These are phyloP conservation scores for Apiospora pterosperma DNA, from an alignment of 2,329 filamentous ascomycete genomes.

Conservation along the genomic window DNA sequence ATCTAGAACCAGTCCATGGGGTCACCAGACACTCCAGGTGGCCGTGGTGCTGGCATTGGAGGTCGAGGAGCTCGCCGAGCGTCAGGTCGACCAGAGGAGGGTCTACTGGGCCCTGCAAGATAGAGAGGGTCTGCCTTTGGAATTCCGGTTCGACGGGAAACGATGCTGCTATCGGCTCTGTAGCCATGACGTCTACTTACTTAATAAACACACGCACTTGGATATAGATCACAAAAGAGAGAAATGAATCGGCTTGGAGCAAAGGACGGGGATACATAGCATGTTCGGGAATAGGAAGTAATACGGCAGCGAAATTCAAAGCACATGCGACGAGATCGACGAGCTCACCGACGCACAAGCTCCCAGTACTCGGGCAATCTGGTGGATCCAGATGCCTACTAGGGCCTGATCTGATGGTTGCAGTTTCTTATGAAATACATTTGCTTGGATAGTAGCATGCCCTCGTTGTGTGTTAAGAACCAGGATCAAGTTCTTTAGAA, in stretches of 20 bases:
- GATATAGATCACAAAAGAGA: not conserved
- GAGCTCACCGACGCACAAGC: not conserved
- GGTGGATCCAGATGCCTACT: not conserved
- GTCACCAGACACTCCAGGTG: constrained; percentile 67
- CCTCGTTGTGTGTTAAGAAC: not conserved
- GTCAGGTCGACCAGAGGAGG: constrained; percentile 70
- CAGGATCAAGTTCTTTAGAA: not conserved
- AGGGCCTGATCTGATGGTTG: not conserved
- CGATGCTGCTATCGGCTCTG: not conserved
- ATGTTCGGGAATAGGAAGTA: not conserved
- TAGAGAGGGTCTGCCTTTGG: constrained; percentile 42
- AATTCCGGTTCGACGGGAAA: constrained; percentile 9
- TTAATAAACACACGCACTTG: not conserved
- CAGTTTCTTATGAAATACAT: not conserved
- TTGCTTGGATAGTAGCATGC: constrained; percentile 3
- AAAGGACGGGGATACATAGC: not conserved
- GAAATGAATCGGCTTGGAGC: not conserved
- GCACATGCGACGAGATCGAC: not conserved
- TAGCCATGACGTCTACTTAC: not conserved
- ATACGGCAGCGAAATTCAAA: not conserved
- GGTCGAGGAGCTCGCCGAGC: constrained; percentile 67
- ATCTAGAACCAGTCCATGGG: constrained; percentile 72
- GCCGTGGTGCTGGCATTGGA: constrained; percentile 65
- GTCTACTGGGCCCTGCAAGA: constrained; percentile 66
- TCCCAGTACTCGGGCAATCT: not conserved